A percentile compares a stretch with the other conserved stretches of the same genome.
Evolutionary conservation across 768 basidiomycete genomes (phyloP).

Genomic region (Jaapia argillacea): DNA sequence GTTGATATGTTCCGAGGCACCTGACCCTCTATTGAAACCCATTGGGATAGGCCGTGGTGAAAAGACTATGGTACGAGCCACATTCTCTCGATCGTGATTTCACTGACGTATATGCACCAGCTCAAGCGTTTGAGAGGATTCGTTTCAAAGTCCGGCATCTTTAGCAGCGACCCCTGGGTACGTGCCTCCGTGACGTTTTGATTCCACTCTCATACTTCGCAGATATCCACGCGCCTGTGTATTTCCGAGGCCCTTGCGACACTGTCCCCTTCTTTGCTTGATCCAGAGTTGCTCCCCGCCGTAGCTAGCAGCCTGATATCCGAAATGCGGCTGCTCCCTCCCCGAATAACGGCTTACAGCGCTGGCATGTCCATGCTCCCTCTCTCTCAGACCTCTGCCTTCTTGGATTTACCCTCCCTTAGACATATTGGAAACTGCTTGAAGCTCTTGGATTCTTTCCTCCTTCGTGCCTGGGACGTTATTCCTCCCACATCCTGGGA

Average conservation of each 20-base stretch:
- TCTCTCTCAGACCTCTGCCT: constrained; percentile 5
- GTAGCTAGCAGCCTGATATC: constrained; percentile 22
- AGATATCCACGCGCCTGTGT: constrained; percentile 50
- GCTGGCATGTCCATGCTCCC: constrained; percentile 33
- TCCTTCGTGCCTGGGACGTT: constrained; percentile 57
- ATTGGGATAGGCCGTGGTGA: constrained; percentile 51
- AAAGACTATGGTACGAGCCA: constrained; percentile 35
- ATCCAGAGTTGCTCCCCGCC: constrained; percentile 15
- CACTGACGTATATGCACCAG: too few species aligned
- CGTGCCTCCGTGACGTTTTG: too few species aligned
- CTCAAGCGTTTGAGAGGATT: too few species aligned
- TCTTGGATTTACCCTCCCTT: constrained; percentile 23
- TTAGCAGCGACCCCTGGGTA: too few species aligned
- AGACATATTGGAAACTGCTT: constrained; percentile 46
- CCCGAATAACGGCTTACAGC: constrained; percentile 27
- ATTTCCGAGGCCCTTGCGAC: constrained; percentile 37
- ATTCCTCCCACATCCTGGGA: too few species aligned
- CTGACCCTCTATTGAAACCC: constrained; percentile 36
- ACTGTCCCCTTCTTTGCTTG: constrained; percentile 36
- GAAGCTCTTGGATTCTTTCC: constrained; percentile 48
- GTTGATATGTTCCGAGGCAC: constrained; percentile 23
- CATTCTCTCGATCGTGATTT: too few species aligned
- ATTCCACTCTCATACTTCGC: neutral
- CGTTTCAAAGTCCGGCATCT: too few species aligned
- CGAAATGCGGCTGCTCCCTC: constrained; percentile 29